Evolutionary conservation across 352 stramenopile genomes (phyloP).

Genomic region (Phytophthora tentaculata): DNA sequence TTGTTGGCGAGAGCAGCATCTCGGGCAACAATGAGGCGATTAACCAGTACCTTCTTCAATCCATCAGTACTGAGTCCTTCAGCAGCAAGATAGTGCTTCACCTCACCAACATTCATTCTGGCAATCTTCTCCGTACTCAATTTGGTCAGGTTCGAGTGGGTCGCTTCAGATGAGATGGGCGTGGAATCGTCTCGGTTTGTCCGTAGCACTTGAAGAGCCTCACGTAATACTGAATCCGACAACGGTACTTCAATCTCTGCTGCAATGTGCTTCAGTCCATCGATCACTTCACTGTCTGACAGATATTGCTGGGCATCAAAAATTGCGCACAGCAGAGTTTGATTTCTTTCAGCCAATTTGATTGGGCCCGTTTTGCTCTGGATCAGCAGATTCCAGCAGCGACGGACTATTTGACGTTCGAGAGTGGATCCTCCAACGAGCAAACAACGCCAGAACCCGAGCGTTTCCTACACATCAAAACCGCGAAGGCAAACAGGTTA

Average conservation of each 20-base stretch:
- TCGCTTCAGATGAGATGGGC: conserved; percentile 6
- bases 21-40: conserved; percentile 44
- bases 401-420: conserved; percentile 18
- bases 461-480: conserved; percentile 36
- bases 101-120: conserved; percentile 52
- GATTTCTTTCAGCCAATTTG: conserved; percentile 29
- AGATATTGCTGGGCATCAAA: conserved; percentile 37
- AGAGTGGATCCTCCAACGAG: conserved; percentile 34
- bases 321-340: conserved; percentile 46
- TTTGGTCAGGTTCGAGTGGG: conserved; percentile 18
- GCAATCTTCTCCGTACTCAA: conserved; percentile 42
- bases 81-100: conserved; percentile 44
- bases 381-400: conserved; percentile 45
- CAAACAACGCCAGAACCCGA: conserved; percentile 70
- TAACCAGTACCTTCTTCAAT: conserved; percentile 59
- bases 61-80: conserved; percentile 44
- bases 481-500: conserved; percentile 9
- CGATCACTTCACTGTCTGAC: conserved; percentile 47
- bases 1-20: conserved; percentile 22
- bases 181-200: conserved; percentile 4
- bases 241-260: conserved; percentile 34
- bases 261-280: conserved; percentile 49
- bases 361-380: conserved; percentile 4
- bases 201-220: conserved; percentile 35
- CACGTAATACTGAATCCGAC: conserved; percentile 22